These are phyloP conservation scores for Umbelopsis sp. DNA, from an alignment of 192 early-diverging fungal species.

Conservation along the genomic window DNA sequence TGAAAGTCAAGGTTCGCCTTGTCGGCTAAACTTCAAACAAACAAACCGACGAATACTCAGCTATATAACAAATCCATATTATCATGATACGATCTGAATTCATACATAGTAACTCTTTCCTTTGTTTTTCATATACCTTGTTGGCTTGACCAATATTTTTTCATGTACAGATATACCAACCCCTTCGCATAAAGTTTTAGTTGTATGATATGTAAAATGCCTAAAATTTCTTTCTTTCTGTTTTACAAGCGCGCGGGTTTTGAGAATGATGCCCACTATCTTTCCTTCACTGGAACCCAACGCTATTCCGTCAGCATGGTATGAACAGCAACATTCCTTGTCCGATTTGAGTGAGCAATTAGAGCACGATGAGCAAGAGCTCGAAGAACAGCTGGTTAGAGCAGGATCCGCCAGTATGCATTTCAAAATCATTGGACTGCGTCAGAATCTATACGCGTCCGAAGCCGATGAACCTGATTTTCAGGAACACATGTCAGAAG, in stretches of 20 bases:
- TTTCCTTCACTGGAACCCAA: conserved; percentile 2
- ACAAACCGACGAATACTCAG: not conserved
- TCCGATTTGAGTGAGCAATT: conserved; percentile 9
- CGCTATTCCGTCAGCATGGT: conserved; percentile 14
- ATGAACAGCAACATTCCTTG: conserved; percentile 7
- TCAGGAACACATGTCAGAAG: conserved; percentile 15
- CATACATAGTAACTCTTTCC: not conserved
- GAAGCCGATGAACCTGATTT: conserved; percentile 5
- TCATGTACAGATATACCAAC: conserved; percentile 10
- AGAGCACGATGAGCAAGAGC: conserved; percentile 12
- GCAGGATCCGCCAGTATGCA: conserved; percentile 20
- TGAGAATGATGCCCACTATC: not conserved
- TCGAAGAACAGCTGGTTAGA: conserved; percentile 10
- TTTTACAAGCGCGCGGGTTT: not conserved
- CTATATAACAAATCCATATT: not conserved
- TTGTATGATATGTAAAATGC: conserved; percentile 5
- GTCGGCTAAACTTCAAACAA: not conserved
- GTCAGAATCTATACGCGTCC: conserved; percentile 2
- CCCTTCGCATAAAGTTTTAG: not conserved
- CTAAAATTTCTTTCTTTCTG: too few relatives aligned
- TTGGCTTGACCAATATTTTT: not conserved
- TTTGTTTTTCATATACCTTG: not conserved
- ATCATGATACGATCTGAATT: not conserved
- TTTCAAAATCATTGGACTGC: conserved; percentile 14
- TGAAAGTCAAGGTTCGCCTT: conserved; percentile 34